Conservation (phyloP, 768 basidiomycete genomes). For the Crucibulum laeve region DNA sequence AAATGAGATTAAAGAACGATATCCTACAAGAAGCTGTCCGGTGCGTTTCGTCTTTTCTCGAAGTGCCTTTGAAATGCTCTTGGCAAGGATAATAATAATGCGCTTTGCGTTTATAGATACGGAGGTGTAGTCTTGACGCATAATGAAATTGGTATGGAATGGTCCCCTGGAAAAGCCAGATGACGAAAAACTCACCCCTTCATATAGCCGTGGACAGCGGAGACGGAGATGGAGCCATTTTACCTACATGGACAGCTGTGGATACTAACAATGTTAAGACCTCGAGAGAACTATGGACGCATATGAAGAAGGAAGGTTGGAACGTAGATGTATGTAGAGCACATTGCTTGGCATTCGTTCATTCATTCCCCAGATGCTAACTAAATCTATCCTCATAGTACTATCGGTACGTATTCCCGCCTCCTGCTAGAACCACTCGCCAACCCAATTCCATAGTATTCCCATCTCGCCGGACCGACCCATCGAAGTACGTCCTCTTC, state of each 20-base stretch:
- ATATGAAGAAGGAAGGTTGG: slow-evolving; percentile 81
- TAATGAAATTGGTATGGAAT: slow-evolving; percentile 74
- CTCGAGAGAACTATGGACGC: slow-evolving; percentile 79
- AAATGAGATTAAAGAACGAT: slow-evolving; percentile 82
- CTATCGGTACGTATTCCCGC: slow-evolving; percentile 48
- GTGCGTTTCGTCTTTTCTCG: slow-evolving; percentile 26
- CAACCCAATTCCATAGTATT: slow-evolving; percentile 45
- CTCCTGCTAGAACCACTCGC: not conserved
- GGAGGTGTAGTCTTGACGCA: slow-evolving; percentile 92
- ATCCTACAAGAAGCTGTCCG: slow-evolving; percentile 81
- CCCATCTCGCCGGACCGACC: slow-evolving; percentile 93
- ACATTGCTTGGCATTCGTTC: slow-evolving; percentile 2
- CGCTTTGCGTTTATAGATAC: slow-evolving; percentile 44
- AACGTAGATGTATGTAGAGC: slow-evolving; percentile 69
- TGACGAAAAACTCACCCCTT: slow-evolving; percentile 7
- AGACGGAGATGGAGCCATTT: slow-evolving; percentile 75
- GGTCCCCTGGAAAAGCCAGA: not conserved
- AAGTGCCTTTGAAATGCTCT: not conserved
- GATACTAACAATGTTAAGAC: slow-evolving; percentile 83
- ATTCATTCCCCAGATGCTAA: not conserved
- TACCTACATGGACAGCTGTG: slow-evolving; percentile 93
- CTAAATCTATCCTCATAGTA: slow-evolving; percentile 41
- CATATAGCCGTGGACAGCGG: slow-evolving; percentile 51
- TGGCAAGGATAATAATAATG: too few species aligned
- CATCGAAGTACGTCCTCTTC: slow-evolving; percentile 59